Conservation (phyloP, 2,329 filamentous ascomycete species). For the Pseudogymnoascus sp. region DNA sequence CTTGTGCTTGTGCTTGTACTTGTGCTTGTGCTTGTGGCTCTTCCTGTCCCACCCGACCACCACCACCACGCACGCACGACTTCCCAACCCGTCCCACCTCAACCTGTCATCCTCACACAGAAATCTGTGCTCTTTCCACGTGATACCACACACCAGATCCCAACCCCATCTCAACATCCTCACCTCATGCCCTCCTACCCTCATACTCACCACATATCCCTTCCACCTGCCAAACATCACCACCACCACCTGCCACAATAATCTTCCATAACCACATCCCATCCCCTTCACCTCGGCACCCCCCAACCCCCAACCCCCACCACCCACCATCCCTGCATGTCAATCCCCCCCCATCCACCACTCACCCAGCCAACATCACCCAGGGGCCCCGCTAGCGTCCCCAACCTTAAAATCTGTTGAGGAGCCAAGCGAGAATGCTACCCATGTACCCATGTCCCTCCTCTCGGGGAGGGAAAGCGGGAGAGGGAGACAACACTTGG, state of each 20-base stretch:
- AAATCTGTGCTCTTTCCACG: not conserved
- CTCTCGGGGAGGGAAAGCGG: not conserved
- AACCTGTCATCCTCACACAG: not conserved
- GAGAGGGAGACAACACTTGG: not conserved
- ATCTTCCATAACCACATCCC: too few relatives aligned
- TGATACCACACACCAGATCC: not conserved
- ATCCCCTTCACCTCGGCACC: not conserved
- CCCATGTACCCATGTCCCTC: too few relatives aligned
- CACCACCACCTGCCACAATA: too few relatives aligned
- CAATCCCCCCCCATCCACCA: not conserved
- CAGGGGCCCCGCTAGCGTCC: not conserved
- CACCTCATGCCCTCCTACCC: not conserved
- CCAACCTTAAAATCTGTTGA: constrained; percentile 7
- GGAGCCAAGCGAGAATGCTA: not conserved
- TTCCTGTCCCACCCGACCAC: not conserved
- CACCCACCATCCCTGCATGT: not conserved
- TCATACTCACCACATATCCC: not conserved
- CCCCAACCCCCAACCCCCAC: not conserved
- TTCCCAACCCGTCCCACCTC: not conserved
- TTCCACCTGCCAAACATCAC: not conserved
- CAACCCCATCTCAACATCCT: not conserved
- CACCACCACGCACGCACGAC: not conserved
- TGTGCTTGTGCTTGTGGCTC: too few relatives aligned
- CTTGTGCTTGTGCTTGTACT: not conserved
- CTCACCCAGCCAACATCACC: not conserved